Evolutionary conservation across 164 flowering plant species (phyloP), one percentile per base, ranked within the genome.

Genomic region (Annona cherimola): DNA sequence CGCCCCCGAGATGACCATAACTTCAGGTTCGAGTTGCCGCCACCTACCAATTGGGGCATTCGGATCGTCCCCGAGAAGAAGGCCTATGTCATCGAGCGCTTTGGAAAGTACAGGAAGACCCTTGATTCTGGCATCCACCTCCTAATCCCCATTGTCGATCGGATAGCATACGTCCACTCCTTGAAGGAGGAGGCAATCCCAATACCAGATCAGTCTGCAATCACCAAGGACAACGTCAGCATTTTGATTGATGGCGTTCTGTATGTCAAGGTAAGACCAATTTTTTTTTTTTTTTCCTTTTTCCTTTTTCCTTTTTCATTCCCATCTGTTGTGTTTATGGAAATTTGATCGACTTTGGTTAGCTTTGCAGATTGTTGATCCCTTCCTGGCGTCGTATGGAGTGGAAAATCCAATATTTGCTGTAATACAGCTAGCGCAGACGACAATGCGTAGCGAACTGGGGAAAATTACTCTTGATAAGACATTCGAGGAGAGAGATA

Each of bases 381-480:
- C 98, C 0, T 69, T 81, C 11, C 66, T 82, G 77, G 99, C 99
- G 1, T 91, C 99, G 0, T 95, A 95, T 83, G 99, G 98, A 2
- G 97, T 90, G 2, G 92, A 91, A 84, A 89, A 90, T 81, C 97
- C 96, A 0, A 76, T 93, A 0, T 87, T 84, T 79, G 94, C 98
- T 0, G 93, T 93, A 39, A 81, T 89, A 80, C 96, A 93, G 79
- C 94, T 95, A 50, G 98, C 99, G 0, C 98, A 93, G 80, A 90
- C 97, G 1, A 93, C 96, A 1, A 93, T 93, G 99, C 90, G 93
- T 46, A 93, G 96, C 81, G 99, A 90, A 78, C 81, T 93, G 63
- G 98, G 99, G 5, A 95, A 93, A 78, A 93, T 95, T 70, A 90
- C 97, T 0, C 82, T 95, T 41, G 99, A 93, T 81, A 90, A 90